A percentile compares a stretch with the other conserved stretches of the same genome.
Conservation (phyloP, 1,284 basidiomycete genomes). For the Rhodotorula sp. region DNA sequence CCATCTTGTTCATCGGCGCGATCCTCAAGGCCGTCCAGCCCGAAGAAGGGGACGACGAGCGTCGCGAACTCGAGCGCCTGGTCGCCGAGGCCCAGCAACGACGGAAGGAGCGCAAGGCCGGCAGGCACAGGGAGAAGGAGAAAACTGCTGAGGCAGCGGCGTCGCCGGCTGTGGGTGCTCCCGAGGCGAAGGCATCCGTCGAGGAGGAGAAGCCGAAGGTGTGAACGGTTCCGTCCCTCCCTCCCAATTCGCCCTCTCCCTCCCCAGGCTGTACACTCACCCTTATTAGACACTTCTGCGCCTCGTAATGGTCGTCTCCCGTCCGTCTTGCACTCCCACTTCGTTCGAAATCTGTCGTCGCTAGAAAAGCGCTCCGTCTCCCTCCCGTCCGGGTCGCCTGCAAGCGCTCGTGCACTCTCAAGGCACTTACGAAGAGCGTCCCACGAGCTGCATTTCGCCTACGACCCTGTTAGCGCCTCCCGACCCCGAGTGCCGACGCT, state of each 20-base stretch:
- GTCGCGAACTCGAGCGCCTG: slow-evolving; percentile 72
- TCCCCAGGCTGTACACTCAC: too few species aligned
- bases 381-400: too few species aligned
- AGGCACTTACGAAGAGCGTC: too few species aligned
- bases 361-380: too few species aligned
- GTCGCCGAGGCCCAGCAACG: slow-evolving; percentile 40
- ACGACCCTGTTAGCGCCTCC: too few species aligned
- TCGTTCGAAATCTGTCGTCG: too few species aligned
- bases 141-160: not conserved
- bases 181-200: not conserved
- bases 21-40: slow-evolving; percentile 79
- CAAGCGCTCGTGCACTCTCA: too few species aligned
- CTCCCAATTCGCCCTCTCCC: not conserved
- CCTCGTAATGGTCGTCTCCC: not conserved
- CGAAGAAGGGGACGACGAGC: slow-evolving; percentile 85
- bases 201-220: too few species aligned
- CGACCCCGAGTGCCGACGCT: too few species aligned
- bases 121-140: slow-evolving; percentile 28
- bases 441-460: too few species aligned
- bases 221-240: not conserved
- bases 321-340: not conserved
- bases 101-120: slow-evolving; percentile 31
- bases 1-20: slow-evolving; percentile 73
- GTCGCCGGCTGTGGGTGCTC: too few species aligned
- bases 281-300: not conserved